Percentiles rank a stretch among this genome's conserved stretches.
These are phyloP conservation scores for Mycothermus thermophilus DNA, from an alignment of 495 filamentous ascomycete species.

Conservation along the genomic window DNA sequence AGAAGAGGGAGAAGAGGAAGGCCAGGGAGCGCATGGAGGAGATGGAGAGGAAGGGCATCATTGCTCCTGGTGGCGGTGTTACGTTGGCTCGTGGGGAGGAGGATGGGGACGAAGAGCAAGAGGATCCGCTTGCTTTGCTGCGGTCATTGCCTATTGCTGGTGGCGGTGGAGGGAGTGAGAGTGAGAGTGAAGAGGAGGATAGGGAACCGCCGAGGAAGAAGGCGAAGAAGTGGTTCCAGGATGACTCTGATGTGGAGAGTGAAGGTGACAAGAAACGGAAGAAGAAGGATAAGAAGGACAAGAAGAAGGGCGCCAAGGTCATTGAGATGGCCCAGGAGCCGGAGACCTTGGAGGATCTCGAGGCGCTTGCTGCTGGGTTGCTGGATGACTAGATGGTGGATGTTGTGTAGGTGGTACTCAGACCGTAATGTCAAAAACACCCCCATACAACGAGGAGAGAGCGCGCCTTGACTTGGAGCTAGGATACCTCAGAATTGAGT, in stretches of 20 bases:
- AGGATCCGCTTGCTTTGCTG: conserved; percentile 38
- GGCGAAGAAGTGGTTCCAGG: conserved; percentile 36
- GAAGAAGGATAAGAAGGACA: conserved; percentile 28
- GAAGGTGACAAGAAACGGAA: conserved; percentile 26
- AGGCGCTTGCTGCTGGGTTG: conserved; percentile 72
- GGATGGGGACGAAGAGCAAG: conserved; percentile 17
- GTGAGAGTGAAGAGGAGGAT: conserved; percentile 22
- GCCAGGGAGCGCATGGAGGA: conserved; percentile 50
- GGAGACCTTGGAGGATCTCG: conserved; percentile 78
- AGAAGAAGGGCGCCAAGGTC: conserved; percentile 35
- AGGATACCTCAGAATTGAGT: no score
- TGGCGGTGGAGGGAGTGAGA: conserved; percentile 13
- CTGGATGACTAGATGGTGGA: conserved; percentile 36
- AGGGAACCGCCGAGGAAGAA: conserved; percentile 29
- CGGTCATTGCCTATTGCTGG: conserved; percentile 36
- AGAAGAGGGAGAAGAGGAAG: conserved; percentile 80
- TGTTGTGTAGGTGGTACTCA: not conserved
- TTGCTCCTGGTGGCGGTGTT: not conserved
- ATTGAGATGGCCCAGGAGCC: conserved; percentile 49
- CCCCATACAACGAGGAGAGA: no score
- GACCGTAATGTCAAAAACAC: no score
- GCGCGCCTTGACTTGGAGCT: no score
- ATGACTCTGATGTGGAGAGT: conserved; percentile 30
- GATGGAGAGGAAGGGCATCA: conserved; percentile 21
- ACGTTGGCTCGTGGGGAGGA: conserved; percentile 20